Percentiles rank a stretch among this genome's conserved stretches.
These are phyloP conservation scores for Pseudoneurospora amorphoporcata DNA, from an alignment of 495 filamentous ascomycete genomes.

Conservation along the genomic window DNA sequence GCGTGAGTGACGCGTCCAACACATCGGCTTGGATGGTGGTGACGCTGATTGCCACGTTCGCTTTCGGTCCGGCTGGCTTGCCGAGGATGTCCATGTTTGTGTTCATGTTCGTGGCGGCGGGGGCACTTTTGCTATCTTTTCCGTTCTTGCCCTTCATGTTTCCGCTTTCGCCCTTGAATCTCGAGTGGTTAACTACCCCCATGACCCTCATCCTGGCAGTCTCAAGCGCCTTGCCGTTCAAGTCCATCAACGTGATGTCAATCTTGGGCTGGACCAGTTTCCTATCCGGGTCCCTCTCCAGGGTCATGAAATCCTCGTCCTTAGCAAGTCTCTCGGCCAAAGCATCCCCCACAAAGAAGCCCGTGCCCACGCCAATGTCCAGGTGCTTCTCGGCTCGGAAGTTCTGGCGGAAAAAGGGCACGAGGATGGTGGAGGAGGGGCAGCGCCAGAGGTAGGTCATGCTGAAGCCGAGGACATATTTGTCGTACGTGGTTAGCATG, in stretches of 20 bases:
- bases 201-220: slow-evolving; percentile 7
- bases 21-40: slow-evolving; percentile 12
- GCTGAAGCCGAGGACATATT: slow-evolving; percentile 22
- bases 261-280: background rate
- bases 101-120: background rate
- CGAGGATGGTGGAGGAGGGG: slow-evolving; percentile 16
- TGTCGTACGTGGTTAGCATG: slow-evolving; percentile 22
- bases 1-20: background rate
- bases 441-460: slow-evolving; percentile 26
- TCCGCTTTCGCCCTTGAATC: too few species aligned
- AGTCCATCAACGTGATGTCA: slow-evolving; percentile 21
- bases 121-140: background rate
- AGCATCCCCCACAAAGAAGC: slow-evolving; percentile 21
- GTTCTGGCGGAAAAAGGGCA: slow-evolving; percentile 28
- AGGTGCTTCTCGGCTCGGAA: slow-evolving; percentile 21
- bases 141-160: too few species aligned
- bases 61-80: background rate
- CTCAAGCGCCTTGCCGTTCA: slow-evolving; percentile 17
- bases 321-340: slow-evolving; percentile 1
- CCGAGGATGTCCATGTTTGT: background rate
- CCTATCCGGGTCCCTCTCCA: background rate
- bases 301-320: background rate
- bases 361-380: slow-evolving; percentile 31
- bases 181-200: background rate
- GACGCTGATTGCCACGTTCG: background rate